Evolutionary conservation across 306 rosid species (phyloP).

Genomic region (Cucumis hystrix): DNA sequence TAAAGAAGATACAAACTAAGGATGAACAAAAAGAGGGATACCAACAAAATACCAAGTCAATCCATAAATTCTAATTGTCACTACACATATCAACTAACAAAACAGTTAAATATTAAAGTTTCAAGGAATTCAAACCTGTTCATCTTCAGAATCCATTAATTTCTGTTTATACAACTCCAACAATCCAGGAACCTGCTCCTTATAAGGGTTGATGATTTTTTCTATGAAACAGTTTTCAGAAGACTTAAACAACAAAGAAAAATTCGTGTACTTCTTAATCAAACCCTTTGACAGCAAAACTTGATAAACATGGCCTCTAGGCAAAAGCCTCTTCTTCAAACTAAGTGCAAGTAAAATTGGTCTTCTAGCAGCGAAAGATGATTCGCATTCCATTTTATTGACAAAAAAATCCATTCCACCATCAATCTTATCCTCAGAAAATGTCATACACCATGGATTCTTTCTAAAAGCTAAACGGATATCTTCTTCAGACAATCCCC

Average conservation of each 20-base stretch:
- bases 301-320: conserved; percentile 20
- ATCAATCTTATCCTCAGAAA: conserved; percentile 21
- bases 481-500: conserved; percentile 48
- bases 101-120: too few species aligned
- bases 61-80: too few species aligned
- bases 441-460: conserved; percentile 23
- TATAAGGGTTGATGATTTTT: conserved; percentile 7
- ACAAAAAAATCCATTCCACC: conserved; percentile 25
- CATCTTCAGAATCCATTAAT: not conserved
- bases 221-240: conserved; percentile 5
- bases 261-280: not conserved
- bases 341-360: conserved; percentile 7
- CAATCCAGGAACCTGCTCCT: conserved; percentile 10
- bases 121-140: not conserved
- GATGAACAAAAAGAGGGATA: too few species aligned
- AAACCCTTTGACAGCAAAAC: conserved; percentile 22
- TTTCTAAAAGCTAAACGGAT: conserved; percentile 17
- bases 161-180: conserved; percentile 15
- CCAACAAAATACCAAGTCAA: too few species aligned
- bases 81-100: not conserved
- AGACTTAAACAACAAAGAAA: not conserved
- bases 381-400: conserved; percentile 15
- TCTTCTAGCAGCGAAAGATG: conserved; percentile 6
- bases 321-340: conserved; percentile 30
- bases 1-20: too few species aligned